Base-by-base conservation (phyloP, 2,329 filamentous ascomycete species). In the Lachnellula occidentalis region DNA sequence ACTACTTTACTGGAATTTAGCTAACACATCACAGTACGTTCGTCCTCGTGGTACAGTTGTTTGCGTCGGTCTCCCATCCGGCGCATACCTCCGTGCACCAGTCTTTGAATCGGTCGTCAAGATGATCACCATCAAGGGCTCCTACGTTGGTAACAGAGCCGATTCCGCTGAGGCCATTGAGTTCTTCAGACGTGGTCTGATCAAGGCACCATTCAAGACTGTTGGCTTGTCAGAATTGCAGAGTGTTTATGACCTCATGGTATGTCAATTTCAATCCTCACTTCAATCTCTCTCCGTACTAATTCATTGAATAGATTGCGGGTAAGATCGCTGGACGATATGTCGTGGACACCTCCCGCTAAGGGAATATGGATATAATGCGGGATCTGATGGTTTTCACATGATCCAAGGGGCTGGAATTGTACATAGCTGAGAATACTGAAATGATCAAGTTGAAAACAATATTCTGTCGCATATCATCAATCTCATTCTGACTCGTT, bases 111-210 rank as follows among this genome's bases (percentile, higher is more conserved):
- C 87, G 7, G 92, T 96, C 59, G 79, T 92, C 68, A 80, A 86
- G 74, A 96, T 96, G 90, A 85, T 96, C 76, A 85, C 74, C 66
- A 96, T 97, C 78, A 89, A 89, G 77, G 92, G 92, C 57, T 90
- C 85, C 65, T 96, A 96, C 70, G 92, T 97, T 63, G 92, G 92
- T 55, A 96, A 95, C 77, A 83, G 92, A 63, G 85, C 87, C 70
- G 92, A 97, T 70, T 87, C 85, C 1, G 82, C 85, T 51, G 92
- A 97, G 77, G 92, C 92, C 2, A 78, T 97, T 59, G 92, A 96
- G 63, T 96, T 96, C 77, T 96, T 83, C 78, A 76, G 80, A 54
- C 80, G 87, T 21, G 92, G 92, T 15, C 74, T 65, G 14, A 92
- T 97, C 79, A 87, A 90, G 69, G 85, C 85, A 5, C 92, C 92